Evolutionary conservation across 1,139 yeast genomes (phyloP), one percentile per base, ranked within the genome.

Genomic region (Lodderomyces margitis): DNA sequence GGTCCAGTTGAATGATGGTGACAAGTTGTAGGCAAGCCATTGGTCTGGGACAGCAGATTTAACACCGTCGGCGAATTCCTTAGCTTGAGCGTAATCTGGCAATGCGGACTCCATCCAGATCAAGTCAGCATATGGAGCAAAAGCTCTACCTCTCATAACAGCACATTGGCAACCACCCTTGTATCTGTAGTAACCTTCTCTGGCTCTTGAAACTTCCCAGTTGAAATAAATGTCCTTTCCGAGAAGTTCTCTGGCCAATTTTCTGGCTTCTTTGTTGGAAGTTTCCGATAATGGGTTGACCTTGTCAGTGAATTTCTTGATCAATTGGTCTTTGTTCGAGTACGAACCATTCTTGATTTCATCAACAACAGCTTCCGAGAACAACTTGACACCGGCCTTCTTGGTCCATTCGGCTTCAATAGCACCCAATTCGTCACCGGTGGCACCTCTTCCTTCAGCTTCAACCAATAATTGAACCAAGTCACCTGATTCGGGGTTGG

Each of bases 51-150:
- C 84, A 48, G 76, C 75, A 37, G 81, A 77, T 66, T 83, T 83
- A 56, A 89, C 95, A 59, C 97, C 97, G 34, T 81, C 86, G 45
- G 97, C 95, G 59, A 91, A 92, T 68, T 89, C 96, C 69, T 84
- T 80, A 52, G 98, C 98, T 74, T 92, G 98, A 47, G 74, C 78
- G 70, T 78, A 91, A 66, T 89, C 96, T 56, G 98, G 98, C 54
- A 87, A 80, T 66, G 94, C 92, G 49, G 96, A 86, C 75, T 92
- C 98, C 98, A 92, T 91, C 98, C 98, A 92, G 57, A 91, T 84
- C 74, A 92, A 77, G 68, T 92, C 98, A 44, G 95, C 89, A 67
- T 84, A 91, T 52, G 97, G 97, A 46, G 96, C 91, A 64, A 77
- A 92, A 34, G 96, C 95, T 62, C 96, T 83, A 53, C 96, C 98